A percentile compares a stretch with the other conserved stretches of the same genome.
phyloP scores from a whole-genome alignment of 129 eudicot genomes.

The Artemisia annua region DNA sequence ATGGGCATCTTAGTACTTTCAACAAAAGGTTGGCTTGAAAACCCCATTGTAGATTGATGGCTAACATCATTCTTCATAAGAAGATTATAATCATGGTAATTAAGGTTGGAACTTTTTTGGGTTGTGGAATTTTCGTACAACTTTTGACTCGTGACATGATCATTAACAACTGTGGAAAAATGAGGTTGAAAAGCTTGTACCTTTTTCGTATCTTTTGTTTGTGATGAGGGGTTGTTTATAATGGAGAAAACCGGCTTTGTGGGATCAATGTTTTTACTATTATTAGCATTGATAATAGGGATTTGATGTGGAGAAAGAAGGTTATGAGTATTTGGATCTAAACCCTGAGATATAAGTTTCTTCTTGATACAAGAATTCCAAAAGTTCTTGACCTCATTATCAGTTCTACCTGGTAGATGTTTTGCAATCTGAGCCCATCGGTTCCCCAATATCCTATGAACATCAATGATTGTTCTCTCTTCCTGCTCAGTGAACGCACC shows the following conservation, averaged over 20 bases:
- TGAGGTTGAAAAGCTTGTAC: slow-evolving; percentile 29
- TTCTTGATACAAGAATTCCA: slow-evolving; percentile 95
- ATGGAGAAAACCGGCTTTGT: slow-evolving; percentile 36
- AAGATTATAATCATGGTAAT: slow-evolving; percentile 41
- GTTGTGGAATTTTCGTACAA: slow-evolving; percentile 29
- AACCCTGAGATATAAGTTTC: slow-evolving; percentile 84
- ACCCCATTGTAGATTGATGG: slow-evolving; percentile 31
- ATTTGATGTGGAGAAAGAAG: slow-evolving; percentile 60
- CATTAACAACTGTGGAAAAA: slow-evolving; percentile 1
- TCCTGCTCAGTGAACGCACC: slow-evolving; percentile 83
- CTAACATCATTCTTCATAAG: slow-evolving; percentile 18
- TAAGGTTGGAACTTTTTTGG: slow-evolving; percentile 23
- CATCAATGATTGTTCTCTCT: slow-evolving; percentile 81
- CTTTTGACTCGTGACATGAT: slow-evolving; percentile 14
- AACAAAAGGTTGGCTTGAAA: slow-evolving; percentile 39
- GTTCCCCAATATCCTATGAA: slow-evolving; percentile 81
- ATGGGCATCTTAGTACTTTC: slow-evolving; percentile 31
- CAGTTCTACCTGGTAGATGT: slow-evolving; percentile 86
- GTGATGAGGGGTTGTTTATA: slow-evolving; percentile 38
- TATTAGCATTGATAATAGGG: slow-evolving; percentile 27
- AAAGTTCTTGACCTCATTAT: slow-evolving; percentile 85
- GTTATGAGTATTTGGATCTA: slow-evolving; percentile 95
- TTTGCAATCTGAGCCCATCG: slow-evolving; percentile 93
- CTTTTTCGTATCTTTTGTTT: slow-evolving; percentile 41
- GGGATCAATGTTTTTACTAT: slow-evolving; percentile 28